Base-by-base conservation (phyloP, 805 yeast genomes). In the Torulaspora maleeae region DNA sequence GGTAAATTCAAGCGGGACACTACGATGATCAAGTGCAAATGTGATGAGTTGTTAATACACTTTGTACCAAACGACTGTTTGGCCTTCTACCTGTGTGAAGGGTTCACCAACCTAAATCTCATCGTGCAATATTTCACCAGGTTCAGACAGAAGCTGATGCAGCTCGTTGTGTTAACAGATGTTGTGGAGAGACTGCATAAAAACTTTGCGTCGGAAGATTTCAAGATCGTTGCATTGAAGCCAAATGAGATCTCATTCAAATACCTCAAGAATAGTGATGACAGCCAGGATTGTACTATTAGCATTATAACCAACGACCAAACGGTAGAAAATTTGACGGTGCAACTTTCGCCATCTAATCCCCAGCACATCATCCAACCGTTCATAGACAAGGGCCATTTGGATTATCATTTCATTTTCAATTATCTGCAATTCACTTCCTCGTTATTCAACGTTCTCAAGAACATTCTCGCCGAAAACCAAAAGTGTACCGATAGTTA, bases 161-260 rank as follows among this genome's bases (percentile, higher is more conserved):
- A 64, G 45, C 44, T 66, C 36, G 62, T 64, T 17, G 51, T 63
- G 10, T 34, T 66, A 10, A 66, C 64, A 2, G 64, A 65, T 44
- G 68, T 65, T 4, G 61, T 66, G 5, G 68, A 64, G 36, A 60
- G 58, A 30, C 38, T 66, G 29, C 65, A 63, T 41, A 54, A 58
- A 16, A 64, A 58, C 38, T 66, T 66, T 44, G 56, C 61, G 11
- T 59, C 67, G 9, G 59, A 59, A 5, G 51, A 54, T 40, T 66
- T 66, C 48, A 56, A 56, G 36, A 62, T 66, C 27, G 54, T 63
- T 9, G 59, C 59, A 19, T 43, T 64, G 32, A 59, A 59, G 39
- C 64, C 65, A 6, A 61, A 64, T 38, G 67, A 66, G 45, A 63
- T 66, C 11, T 52, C 64, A 7, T 66, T 66, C 50, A 63, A 64